These are phyloP conservation scores for Metschnikowia gruessii DNA, from an alignment of 805 yeast species.

Conservation along the genomic window DNA sequence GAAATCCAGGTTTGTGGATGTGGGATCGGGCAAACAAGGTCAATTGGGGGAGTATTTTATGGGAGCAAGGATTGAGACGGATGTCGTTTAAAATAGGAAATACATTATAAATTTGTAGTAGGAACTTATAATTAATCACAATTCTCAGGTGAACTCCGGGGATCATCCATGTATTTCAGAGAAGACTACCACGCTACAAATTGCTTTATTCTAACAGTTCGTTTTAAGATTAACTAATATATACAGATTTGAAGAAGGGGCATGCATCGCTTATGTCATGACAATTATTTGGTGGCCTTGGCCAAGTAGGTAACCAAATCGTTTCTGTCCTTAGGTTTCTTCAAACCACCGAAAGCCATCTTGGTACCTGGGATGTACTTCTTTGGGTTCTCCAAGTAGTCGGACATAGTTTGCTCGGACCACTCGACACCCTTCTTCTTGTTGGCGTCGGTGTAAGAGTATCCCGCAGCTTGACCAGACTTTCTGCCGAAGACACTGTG, in stretches of 20 bases:
- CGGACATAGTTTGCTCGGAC: slow-evolving; percentile 84
- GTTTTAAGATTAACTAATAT: slow-evolving; percentile 4
- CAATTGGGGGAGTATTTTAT: no score
- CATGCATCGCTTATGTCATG: not conserved
- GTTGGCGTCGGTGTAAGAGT: slow-evolving; percentile 97
- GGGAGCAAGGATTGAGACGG: no score
- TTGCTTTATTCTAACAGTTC: not conserved
- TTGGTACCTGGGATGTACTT: slow-evolving; percentile 99
- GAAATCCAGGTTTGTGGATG: no score
- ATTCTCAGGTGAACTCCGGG: no score
- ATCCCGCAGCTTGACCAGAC: slow-evolving; percentile 91
- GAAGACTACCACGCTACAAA: no score
- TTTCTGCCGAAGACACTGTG: slow-evolving; percentile 91
- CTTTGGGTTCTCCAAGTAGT: slow-evolving; percentile 99
- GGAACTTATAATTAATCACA: no score
- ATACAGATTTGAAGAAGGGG: slow-evolving; percentile 13
- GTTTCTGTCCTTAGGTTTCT: slow-evolving; percentile 98
- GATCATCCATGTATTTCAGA: no score
- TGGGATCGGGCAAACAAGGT: no score
- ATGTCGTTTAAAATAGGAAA: no score
- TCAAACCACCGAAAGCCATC: slow-evolving; percentile 99
- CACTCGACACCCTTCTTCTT: slow-evolving; percentile 90
- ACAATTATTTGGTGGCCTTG: slow-evolving; percentile 38
- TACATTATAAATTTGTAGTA: no score
- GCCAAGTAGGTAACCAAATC: slow-evolving; percentile 87